A percentile compares a stretch with the other conserved stretches of the same genome.
Evolutionary conservation across 116 monocot genomes (phyloP).

Genomic region (Posidonia oceanica): DNA sequence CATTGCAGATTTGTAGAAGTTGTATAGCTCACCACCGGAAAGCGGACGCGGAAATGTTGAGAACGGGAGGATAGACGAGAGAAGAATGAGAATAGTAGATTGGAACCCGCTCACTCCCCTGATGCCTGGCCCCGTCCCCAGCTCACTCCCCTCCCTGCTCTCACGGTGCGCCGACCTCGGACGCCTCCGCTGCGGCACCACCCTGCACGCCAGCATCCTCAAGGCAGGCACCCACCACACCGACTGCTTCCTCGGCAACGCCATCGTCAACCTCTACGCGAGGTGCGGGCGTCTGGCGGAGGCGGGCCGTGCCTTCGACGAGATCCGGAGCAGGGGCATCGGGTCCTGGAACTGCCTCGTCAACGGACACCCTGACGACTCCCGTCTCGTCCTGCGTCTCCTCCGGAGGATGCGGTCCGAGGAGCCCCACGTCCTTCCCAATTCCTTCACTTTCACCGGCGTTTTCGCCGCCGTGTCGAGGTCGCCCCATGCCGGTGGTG

Average conservation of each 20-base stretch:
- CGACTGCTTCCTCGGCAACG: constrained; percentile 36
- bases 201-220: constrained; percentile 40
- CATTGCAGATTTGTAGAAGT: too few species aligned
- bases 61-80: too few species aligned
- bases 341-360: constrained; percentile 78
- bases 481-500: neutral
- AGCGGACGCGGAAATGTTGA: too few species aligned
- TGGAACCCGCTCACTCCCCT: too few species aligned
- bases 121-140: too few species aligned
- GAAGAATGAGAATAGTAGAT: too few species aligned
- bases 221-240: constrained; percentile 35
- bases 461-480: constrained; percentile 37
- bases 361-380: constrained; percentile 35
- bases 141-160: constrained; percentile 8
- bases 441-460: constrained; percentile 54
- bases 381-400: constrained; percentile 13
- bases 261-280: constrained; percentile 58
- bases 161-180: constrained; percentile 25
- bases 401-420: constrained; percentile 40
- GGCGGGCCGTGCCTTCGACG: constrained; percentile 33
- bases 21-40: too few species aligned
- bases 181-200: constrained; percentile 11
- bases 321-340: constrained; percentile 26
- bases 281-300: constrained; percentile 24
- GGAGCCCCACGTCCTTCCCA: constrained; percentile 14